Evolutionary conservation across 2,329 filamentous ascomycete species (phyloP), one percentile per base, ranked within the genome.

Genomic region (Colletotrichum gigasporum): DNA sequence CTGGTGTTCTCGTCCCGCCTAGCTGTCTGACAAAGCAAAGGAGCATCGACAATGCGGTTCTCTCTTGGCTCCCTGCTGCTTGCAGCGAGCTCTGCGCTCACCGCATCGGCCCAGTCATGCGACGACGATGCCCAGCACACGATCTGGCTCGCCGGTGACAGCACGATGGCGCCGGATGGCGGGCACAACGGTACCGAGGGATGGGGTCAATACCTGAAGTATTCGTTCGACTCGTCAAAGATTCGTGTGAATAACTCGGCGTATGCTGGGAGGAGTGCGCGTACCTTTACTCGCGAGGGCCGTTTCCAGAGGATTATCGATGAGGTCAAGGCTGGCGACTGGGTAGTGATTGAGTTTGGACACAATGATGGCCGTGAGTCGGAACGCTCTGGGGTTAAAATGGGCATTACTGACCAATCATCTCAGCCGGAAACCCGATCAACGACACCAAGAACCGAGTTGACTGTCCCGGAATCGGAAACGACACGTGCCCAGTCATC

Each of bases 341-440:
- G 86, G 74, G 88, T 91, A 0, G 80, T 91, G 48, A 90, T 91
- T 55, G 89, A 91, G 69, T 91, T 92, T 70, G 90, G 90, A 0
- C 90, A 92, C 79, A 92, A 92, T 69, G 90, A 92, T 68, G 89
- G 89, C n/a, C 60, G 60, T 60, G n/a, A 3, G 60, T 63, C 87
- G 20, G 7, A 12, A 7, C 34, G 0, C 18, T 2, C 8, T 9
- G 2, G 3, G 3, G 14, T 2, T 2, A 10, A 30, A 11, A 1
- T 10, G 10, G 7, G n/a, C n/a, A n/a, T n/a, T 37, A 7, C 44
- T 58, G 22, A 59, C 30, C 4, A 3, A 5, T 0, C 0, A 4
- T 34, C 2, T 2, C 5, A 63, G 60, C 60, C 0, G 60, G 60
- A 5, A 41, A 63, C 47, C 54, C 60, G 1, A 41, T 48, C 32